Evolutionary conservation across 1,139 yeast genomes (phyloP), one percentile per base, ranked within the genome.

Genomic region (Taphrina wiesneri): DNA sequence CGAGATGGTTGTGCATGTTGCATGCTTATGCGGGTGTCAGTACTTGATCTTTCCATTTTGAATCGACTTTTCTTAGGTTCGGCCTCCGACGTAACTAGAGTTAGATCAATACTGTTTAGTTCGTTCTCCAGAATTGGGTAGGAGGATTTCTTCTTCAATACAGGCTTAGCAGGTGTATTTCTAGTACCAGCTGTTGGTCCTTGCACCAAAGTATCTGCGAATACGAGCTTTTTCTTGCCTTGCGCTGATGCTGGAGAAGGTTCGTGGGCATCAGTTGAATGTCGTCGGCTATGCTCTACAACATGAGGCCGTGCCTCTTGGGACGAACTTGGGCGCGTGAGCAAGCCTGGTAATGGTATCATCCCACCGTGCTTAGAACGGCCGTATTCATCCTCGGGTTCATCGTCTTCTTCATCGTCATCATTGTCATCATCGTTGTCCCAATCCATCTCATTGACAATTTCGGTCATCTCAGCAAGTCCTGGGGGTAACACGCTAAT

Each of bases 181-280:
- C 30, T 52, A 6, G 45, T 51, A 21, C 57, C 56, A 7, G 49
- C 57, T 26, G 64, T 45, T 7, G 64, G 64, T 15, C 64, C 64
- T 51, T 60, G 64, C 15, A 49, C 57, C 17, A 60, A 34, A 17
- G 54, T 43, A 28, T 62, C 60, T 1, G 65, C 65, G 25, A 62
- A 62, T 13, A 53, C 60, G n/a, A 62, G 43, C 47, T 43, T 62
- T 39, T 62, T 62, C 57, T 62, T 62, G n/a, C 59, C 51, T 11
- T 32, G 32, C 5, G 49, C 46, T 23, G 59, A 54, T 15, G 11
- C 6, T 17, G 32, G 7, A 32, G 59, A 15, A 6, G 25, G 19
- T 7, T 25, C 13, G 7, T 36, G 45, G n/a, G 9, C 26, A 21
- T 54, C 59, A 11, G 59, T 23, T 6, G 59, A 54, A 26, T 54